Percentiles rank a stretch among this genome's conserved stretches.
phyloP scores from a whole-genome alignment of 768 basidiomycete species.

The Gymnopilus junonius region DNA sequence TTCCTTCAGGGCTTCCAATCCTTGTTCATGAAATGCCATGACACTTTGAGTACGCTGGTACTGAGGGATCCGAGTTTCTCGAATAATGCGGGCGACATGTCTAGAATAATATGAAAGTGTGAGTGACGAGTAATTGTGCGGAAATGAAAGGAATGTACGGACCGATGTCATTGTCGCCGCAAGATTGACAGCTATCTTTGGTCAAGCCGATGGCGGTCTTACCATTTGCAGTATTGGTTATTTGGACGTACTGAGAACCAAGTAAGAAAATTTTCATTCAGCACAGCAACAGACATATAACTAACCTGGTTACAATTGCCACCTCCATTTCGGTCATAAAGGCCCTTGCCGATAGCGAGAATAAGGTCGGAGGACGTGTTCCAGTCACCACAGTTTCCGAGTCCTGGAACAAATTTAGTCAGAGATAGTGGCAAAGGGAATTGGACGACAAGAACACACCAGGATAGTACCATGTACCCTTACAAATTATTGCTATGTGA shows the following conservation, averaged over 20 bases:
- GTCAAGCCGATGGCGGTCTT: conserved; percentile 51
- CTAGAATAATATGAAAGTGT: conserved; percentile 35
- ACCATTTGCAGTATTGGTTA: conserved; percentile 62
- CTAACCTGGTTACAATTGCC: conserved; percentile 65
- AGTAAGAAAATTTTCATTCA: conserved; percentile 1
- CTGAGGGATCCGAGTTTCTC: conserved; percentile 49
- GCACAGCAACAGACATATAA: conserved; percentile 6
- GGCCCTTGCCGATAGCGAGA: conserved; percentile 60
- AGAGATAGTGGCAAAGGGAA: conserved; percentile 5
- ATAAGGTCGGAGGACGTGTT: conserved; percentile 57
- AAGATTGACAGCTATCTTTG: conserved; percentile 64
- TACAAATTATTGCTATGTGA: conserved; percentile 14
- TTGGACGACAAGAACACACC: conserved; percentile 32
- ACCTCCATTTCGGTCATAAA: conserved; percentile 56
- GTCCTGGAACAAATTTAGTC: conserved; percentile 28
- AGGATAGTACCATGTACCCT: conserved; percentile 75
- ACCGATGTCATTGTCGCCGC: conserved; percentile 61
- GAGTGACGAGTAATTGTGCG: not conserved
- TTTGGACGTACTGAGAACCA: conserved; percentile 54
- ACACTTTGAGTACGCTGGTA: conserved; percentile 54
- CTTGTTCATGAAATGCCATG: conserved; percentile 61
- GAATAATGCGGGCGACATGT: conserved; percentile 71
- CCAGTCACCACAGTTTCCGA: conserved; percentile 66
- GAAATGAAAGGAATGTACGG: conserved; percentile 19
- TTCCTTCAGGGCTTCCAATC: conserved; percentile 14